Evolutionary conservation across 352 stramenopile species (phyloP).

Genomic region (Phytopythium cucurbitacearum): DNA sequence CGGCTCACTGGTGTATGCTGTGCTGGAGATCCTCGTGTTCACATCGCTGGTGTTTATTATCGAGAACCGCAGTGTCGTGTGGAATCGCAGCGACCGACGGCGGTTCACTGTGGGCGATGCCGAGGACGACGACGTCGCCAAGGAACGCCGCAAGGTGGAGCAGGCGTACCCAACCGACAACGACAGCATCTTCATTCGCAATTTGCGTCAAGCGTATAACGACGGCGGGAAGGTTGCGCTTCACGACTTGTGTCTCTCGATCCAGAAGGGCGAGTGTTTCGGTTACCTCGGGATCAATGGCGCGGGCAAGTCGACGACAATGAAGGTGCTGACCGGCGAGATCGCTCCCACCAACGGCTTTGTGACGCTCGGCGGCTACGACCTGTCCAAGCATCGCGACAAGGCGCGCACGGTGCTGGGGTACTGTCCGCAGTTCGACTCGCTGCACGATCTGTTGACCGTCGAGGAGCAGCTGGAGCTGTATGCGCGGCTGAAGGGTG

Average conservation of each 20-base stretch:
- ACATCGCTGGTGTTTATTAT: constrained; percentile 38
- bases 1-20: constrained; percentile 40
- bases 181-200: constrained; percentile 39
- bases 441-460: constrained; percentile 91
- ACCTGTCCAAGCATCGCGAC: constrained; percentile 31
- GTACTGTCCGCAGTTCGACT: constrained; percentile 94
- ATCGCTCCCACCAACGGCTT: constrained; percentile 46
- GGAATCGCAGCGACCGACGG: constrained; percentile 10
- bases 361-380: constrained; percentile 43
- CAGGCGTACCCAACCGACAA: constrained; percentile 9
- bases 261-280: constrained; percentile 74
- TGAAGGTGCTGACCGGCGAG: constrained; percentile 68
- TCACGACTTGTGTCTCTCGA: constrained; percentile 67
- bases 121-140: constrained; percentile 47
- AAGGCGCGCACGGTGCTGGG: constrained; percentile 56
- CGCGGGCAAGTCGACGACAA: constrained; percentile 82
- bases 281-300: constrained; percentile 89
- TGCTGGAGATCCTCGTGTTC: constrained; percentile 50
- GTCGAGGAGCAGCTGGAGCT: constrained; percentile 90
- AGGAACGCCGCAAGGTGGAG: constrained; percentile 32
- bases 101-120: constrained; percentile 7
- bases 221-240: constrained; percentile 43
- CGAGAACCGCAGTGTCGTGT: constrained; percentile 26
- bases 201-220: constrained; percentile 40
- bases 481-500: constrained; percentile 87